phyloP scores from a whole-genome alignment of 106 monocot genomes.

The Acanthochlamys bracteata region DNA sequence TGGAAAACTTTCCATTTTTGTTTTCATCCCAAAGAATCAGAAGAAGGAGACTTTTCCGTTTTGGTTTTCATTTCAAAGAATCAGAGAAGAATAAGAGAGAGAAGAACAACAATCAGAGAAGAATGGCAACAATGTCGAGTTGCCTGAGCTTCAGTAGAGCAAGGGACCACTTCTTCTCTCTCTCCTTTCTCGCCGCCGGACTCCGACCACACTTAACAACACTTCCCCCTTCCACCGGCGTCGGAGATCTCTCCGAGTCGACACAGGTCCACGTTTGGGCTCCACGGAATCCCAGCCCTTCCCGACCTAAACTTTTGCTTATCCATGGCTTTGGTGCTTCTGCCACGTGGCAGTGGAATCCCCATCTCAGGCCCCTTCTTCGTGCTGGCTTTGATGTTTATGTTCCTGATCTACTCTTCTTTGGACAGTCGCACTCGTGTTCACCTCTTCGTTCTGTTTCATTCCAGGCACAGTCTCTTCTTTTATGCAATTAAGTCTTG shows the following conservation, averaged over 20 bases:
- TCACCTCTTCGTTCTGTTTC: constrained; percentile 10
- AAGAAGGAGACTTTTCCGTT: no score
- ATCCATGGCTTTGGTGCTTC: constrained; percentile 39
- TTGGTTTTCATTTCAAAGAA: no score
- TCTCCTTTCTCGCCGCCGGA: constrained; percentile 16
- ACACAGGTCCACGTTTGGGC: constrained; percentile 16
- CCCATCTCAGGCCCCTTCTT: constrained; percentile 17
- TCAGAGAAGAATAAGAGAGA: no score
- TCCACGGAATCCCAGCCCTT: constrained; percentile 8
- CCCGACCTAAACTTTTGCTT: constrained; percentile 16
- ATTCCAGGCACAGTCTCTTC: constrained; percentile 18
- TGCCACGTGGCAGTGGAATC: constrained; percentile 32
- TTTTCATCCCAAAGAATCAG: no score
- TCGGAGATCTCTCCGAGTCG: no score
- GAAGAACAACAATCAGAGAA: no score
- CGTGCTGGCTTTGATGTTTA: constrained; percentile 24
- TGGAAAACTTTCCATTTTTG: no score
- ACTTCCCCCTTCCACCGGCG: no score
- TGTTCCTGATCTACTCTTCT: constrained; percentile 36
- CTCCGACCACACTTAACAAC: constrained; percentile 8
- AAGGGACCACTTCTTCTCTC: constrained; percentile 10
- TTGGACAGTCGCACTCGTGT: constrained; percentile 12
- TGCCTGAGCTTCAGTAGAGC: constrained; percentile 18
- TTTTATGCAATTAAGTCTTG: no score
- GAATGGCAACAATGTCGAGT: neutral